Evolutionary conservation across 306 rosid species (phyloP), one percentile per base, ranked within the genome.

Genomic region (Cucumis cinereus): DNA sequence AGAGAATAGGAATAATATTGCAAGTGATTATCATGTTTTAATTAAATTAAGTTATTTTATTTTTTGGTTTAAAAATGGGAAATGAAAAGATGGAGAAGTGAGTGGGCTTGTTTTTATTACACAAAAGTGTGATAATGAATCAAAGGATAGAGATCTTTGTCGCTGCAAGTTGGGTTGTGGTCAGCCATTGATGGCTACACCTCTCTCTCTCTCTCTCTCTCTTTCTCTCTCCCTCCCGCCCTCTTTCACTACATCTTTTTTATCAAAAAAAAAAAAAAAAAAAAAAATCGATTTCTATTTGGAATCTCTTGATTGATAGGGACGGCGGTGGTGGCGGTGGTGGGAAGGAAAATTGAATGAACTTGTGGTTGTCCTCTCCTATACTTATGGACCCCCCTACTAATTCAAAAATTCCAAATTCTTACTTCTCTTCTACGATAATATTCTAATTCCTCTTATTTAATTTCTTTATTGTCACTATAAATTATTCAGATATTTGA

Each of bases 291-390:
- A 28, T 66, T 16, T 36, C 52, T 67, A 67, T 67, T 67, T 67
- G 74, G 72, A 38, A 66, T 66, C 53, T 66, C 53, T 68, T 68
- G 74, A 68, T 68, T 68, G 74, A 68, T 69, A 7, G 74, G 20
- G 74, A 45, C 38, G 74, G 38, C 36, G 73, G 38, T 23, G 74
- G 74, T 24, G 56, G 22, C 11, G 67, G 41, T 17, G 19, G 17
- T 55, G 60, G 60, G 20, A 50, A 17, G 15, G 35, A 30, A 43
- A 43, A 69, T 43, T 23, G 38, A 45, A 13, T 69, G 74, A 61
- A 26, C 23, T 47, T 45, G 36, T 43, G 47, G 45, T 3, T 63
- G 73, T 63, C n/a, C 55, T 17, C 9, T 45, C 14, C 50, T 30
- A 22, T 64, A 36, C 45, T 36, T 41, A n/a, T 19, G 74, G 74